phyloP scores from a whole-genome alignment of 768 basidiomycete species.

The Ramaria sp. region DNA sequence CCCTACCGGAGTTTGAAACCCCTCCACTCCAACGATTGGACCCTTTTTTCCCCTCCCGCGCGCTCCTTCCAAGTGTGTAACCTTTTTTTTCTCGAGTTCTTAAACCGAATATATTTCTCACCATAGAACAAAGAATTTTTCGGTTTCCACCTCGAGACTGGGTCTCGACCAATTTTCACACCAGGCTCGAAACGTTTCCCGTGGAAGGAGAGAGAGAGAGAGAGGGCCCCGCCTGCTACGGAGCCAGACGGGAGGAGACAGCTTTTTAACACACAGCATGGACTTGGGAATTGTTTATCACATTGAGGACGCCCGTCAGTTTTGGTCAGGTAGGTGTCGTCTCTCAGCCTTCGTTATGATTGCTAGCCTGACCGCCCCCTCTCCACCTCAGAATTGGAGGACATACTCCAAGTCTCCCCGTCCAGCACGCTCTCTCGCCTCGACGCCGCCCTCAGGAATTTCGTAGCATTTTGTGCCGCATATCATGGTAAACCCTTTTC shows the following conservation, averaged over 20 bases:
- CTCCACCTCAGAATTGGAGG: slow-evolving; percentile 70
- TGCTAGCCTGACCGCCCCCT: background rate
- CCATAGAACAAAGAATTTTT: background rate
- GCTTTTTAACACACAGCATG: slow-evolving; percentile 8
- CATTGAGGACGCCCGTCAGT: slow-evolving; percentile 76
- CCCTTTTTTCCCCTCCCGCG: no score
- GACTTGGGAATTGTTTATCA: slow-evolving; percentile 76
- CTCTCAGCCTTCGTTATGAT: slow-evolving; percentile 7
- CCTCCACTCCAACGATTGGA: no score
- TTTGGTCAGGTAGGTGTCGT: slow-evolving; percentile 70
- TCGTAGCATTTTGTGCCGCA: slow-evolving; percentile 64
- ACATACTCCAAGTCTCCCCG: slow-evolving; percentile 57
- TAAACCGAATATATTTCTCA: no score
- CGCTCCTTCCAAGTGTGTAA: no score
- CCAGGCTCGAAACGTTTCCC: background rate
- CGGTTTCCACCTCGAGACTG: background rate
- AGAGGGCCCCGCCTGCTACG: no score
- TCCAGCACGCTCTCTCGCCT: slow-evolving; percentile 58
- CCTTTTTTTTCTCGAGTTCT: background rate
- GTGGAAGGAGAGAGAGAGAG: background rate
- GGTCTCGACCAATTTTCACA: background rate
- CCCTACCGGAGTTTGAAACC: no score
- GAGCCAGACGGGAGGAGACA: no score
- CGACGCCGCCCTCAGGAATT: slow-evolving; percentile 70
- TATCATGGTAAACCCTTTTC: slow-evolving; percentile 62